Evolutionary conservation across 2,329 filamentous ascomycete species (phyloP), one percentile per base, ranked within the genome.

Genomic region (Tolypocladium endophyticum): DNA sequence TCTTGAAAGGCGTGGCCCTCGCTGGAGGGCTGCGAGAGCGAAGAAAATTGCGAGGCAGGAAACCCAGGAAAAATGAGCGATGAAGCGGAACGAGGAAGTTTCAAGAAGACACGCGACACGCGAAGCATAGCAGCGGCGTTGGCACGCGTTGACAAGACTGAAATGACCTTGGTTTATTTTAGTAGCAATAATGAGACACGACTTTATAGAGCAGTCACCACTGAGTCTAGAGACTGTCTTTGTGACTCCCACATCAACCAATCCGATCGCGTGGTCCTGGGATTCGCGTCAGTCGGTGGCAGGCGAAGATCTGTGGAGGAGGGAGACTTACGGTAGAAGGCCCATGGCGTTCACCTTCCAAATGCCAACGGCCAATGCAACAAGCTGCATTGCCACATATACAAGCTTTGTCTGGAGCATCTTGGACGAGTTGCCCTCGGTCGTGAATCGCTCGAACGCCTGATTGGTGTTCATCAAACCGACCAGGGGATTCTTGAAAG

Each of bases 341-440:
- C 94, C 94, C 94, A 99, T 99, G 43, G 84, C 86, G 74, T 97
- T 96, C 35, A 99, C 86, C 75, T 99, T 99, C 91, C 92, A 99
- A 57, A 99, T 79, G 3, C 94, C 94, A 70, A 99, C 77, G 0
- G 81, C 92, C 67, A 99, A 74, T 57, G 93, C 88, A 60, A 94
- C 74, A 63, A 95, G 73, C 74, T 99, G 95, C 82, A 93, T 94
- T 7, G 85, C 80, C 52, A 99, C 83, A 72, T 96, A 99, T 6
- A 92, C 88, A 57, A 88, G 74, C 81, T 99, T 99, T 59, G 94
- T 92, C 66, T 87, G 83, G 60, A 96, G 72, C 67, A 97, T 81
- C 71, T 90, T 84, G 45, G 76, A 78, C 64, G 82, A 84, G 66
- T 90, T 96, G 39, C 83, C 85, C 58, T 91, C 87, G 25, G 90